phyloP scores from a whole-genome alignment of 306 rosid species.

The Cucurbita moschata region DNA sequence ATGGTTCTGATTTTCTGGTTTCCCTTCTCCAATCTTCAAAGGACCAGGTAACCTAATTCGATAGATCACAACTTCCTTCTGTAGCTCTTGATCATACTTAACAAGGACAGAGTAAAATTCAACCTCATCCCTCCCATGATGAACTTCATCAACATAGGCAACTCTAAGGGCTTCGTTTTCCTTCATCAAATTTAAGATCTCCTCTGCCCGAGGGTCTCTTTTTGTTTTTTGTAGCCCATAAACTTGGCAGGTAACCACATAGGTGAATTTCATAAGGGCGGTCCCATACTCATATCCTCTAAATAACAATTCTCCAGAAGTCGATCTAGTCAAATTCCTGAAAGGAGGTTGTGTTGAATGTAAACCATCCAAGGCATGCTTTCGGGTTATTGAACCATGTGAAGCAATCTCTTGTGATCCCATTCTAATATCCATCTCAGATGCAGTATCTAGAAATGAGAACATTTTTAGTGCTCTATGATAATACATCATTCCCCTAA shows the following conservation, averaged over 20 bases:
- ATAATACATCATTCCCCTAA: conserved; percentile 95
- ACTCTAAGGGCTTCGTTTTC: conserved; percentile 87
- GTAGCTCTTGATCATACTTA: conserved; percentile 64
- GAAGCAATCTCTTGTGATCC: conserved; percentile 43
- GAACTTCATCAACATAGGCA: conserved; percentile 80
- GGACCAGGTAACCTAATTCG: conserved; percentile 87
- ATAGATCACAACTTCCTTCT: conserved; percentile 69
- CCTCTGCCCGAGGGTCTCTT: conserved; percentile 71
- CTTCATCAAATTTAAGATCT: conserved; percentile 62
- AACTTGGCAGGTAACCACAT: conserved; percentile 81
- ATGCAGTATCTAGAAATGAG: conserved; percentile 72
- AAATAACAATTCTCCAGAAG: conserved; percentile 41
- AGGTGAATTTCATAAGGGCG: conserved; percentile 80
- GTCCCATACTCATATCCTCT: conserved; percentile 62
- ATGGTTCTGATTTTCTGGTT: conserved; percentile 94
- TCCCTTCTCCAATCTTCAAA: conserved; percentile 87
- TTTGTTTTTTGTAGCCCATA: conserved; percentile 70
- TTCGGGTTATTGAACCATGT: conserved; percentile 28
- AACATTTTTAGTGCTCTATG: conserved; percentile 82
- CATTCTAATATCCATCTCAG: conserved; percentile 50
- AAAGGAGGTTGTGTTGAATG: conserved; percentile 21
- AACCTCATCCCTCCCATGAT: conserved; percentile 43
- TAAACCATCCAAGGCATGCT: conserved; percentile 23
- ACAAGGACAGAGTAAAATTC: conserved; percentile 91
- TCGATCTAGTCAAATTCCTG: conserved; percentile 29